Percentiles rank a stretch among this genome's conserved stretches.
phyloP scores from a whole-genome alignment of 2,329 filamentous ascomycete species.

The Stylonectria norvegica region DNA sequence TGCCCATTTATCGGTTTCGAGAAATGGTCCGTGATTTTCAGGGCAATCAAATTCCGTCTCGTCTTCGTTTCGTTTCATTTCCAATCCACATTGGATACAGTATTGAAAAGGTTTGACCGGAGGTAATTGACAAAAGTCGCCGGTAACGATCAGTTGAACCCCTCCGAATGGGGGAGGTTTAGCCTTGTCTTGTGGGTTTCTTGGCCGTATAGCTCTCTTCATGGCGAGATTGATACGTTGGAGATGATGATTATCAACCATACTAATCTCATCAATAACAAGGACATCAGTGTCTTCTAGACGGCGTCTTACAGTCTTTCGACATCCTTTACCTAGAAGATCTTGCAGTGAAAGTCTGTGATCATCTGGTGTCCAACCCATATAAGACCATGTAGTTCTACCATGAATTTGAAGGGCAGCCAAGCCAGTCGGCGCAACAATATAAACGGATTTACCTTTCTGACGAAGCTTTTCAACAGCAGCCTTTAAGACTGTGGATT shows the following conservation, averaged over 20 bases:
- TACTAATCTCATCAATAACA: constrained; percentile 64
- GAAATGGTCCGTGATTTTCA: constrained; percentile 34
- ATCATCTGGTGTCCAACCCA: constrained; percentile 48
- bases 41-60: constrained; percentile 26
- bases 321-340: not conserved
- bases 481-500: constrained; percentile 26
- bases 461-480: constrained; percentile 13
- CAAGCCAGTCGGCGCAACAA: constrained; percentile 58
- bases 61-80: not conserved
- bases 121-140: constrained; percentile 58
- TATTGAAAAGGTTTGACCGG: constrained; percentile 53
- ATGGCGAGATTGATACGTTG: constrained; percentile 22
- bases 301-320: constrained; percentile 24
- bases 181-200: not conserved
- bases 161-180: constrained; percentile 23
- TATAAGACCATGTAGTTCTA: constrained; percentile 54
- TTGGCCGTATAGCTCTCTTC: constrained; percentile 28
- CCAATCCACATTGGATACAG: constrained; percentile 18
- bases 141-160: constrained; percentile 24
- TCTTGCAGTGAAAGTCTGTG: constrained; percentile 16
- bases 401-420: constrained; percentile 57
- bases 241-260: constrained; percentile 52
- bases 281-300: constrained; percentile 49
- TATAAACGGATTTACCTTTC: constrained; percentile 35
- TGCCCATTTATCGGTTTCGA: constrained; percentile 56